phyloP scores from a whole-genome alignment of 2,329 filamentous ascomycete genomes.

The Botrytis paeoniae region DNA sequence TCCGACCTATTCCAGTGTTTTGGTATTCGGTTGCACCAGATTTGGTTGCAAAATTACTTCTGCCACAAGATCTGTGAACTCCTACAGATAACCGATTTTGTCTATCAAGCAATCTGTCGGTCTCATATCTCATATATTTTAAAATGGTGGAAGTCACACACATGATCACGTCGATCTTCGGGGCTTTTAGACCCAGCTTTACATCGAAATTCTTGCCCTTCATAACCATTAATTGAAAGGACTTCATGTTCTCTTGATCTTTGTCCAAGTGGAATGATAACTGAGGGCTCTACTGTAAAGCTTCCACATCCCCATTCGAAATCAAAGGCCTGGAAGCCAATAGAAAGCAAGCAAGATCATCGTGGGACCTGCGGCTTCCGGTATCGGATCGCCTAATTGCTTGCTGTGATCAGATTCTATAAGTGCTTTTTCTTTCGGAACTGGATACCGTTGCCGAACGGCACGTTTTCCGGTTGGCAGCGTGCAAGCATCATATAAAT shows the following conservation, averaged over 20 bases:
- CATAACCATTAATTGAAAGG: background rate
- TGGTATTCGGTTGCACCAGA: slow-evolving; percentile 11
- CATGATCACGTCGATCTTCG: background rate
- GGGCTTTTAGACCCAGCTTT: background rate
- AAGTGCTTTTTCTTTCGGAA: background rate
- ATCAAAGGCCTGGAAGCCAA: background rate
- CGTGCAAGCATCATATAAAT: background rate
- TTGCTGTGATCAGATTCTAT: background rate
- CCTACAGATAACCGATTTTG: background rate
- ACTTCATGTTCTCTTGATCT: background rate
- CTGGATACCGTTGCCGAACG: background rate
- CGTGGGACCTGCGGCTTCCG: background rate
- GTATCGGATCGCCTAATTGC: background rate
- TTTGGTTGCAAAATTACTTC: background rate
- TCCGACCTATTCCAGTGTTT: slow-evolving; percentile 2
- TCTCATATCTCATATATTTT: background rate
- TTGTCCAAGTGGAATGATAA: background rate
- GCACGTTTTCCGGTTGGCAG: background rate
- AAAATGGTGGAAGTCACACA: background rate
- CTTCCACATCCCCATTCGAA: background rate
- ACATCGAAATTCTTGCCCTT: background rate
- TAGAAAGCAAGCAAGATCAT: background rate
- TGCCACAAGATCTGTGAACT: slow-evolving; percentile 2
- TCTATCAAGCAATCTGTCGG: background rate
- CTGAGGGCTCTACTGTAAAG: background rate